These are phyloP conservation scores for Apiospora phragmitis DNA, from an alignment of 2,329 filamentous ascomycete species.

Conservation along the genomic window DNA sequence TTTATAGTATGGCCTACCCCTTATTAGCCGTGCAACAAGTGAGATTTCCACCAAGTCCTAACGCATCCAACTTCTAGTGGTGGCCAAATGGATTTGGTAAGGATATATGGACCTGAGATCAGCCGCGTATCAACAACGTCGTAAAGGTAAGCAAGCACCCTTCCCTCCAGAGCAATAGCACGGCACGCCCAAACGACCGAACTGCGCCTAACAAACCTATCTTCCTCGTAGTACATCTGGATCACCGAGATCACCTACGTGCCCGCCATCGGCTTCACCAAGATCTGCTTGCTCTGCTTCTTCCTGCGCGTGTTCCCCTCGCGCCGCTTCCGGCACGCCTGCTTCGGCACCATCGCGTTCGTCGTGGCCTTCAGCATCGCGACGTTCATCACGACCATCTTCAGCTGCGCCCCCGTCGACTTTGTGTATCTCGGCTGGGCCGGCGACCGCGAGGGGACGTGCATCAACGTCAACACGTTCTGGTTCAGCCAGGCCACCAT, in stretches of 20 bases:
- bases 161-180: neutral
- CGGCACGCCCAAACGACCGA: neutral
- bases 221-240: neutral
- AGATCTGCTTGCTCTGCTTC: neutral
- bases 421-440: neutral
- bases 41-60: neutral
- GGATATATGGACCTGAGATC: neutral
- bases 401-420: neutral
- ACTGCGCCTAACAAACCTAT: neutral
- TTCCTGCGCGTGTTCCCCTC: slow-evolving; percentile 1
- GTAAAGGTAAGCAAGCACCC: neutral
- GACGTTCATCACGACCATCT: neutral
- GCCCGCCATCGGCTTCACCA: neutral
- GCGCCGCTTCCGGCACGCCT: neutral
- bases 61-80: neutral
- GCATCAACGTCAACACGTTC: neutral
- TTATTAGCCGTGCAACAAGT: neutral
- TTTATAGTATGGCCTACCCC: neutral
- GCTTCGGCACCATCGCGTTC: neutral
- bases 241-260: slow-evolving; percentile 1
- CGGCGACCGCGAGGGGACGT: neutral
- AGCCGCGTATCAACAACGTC: neutral
- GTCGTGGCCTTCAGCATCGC: neutral
- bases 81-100: neutral
- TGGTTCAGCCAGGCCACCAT: neutral